Evolutionary conservation across 352 stramenopile genomes (phyloP), one percentile per base, ranked within the genome.

Genomic region (Phytophthora kernoviae): DNA sequence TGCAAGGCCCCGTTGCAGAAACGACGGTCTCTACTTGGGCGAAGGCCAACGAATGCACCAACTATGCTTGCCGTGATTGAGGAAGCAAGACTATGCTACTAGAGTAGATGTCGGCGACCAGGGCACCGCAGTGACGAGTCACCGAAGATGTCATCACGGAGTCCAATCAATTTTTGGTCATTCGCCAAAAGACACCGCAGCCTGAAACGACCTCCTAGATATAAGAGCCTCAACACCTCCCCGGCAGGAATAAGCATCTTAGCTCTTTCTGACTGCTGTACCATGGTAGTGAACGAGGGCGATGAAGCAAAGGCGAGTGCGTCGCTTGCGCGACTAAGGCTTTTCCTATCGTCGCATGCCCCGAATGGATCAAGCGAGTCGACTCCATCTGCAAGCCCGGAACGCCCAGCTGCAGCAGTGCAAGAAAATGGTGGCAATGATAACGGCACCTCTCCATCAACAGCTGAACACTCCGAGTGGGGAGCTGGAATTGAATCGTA

Each of bases 321-420:
- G 0, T 79, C 73, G 3, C 58, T 81, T 18, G 66, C 68, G 12
- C 61, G 69, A 5, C 30, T 81, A 26, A 62, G 68, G 27, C 44
- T 77, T 43, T 79, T 81, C 49, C 33, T 81, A 21, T 73, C 68
- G 14, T 70, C 73, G 1, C 73, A 81, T 49, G 48, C 68, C 7
- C 60, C 72, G 18, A 65, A 67, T 52, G 55, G 56, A 39, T 20
- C 51, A 18, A 42, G 20, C 6, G 50, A 74, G 17, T 21, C 43
- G 26, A 15, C 37, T 43, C 47, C 10, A 12, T 17, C 30, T 4
- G 14, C 61, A 30, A 58, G 41, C 10, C 59, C 58, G 18, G 32
- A 57, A 15, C 51, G 46, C 8, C 37, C 49, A 32, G 0, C 48
- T 22, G 15, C 12, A 5, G 27, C 12, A 17, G 11, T 11, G 14